phyloP scores from a whole-genome alignment of 768 basidiomycete species.

The Suillus fuscotomentosus region DNA sequence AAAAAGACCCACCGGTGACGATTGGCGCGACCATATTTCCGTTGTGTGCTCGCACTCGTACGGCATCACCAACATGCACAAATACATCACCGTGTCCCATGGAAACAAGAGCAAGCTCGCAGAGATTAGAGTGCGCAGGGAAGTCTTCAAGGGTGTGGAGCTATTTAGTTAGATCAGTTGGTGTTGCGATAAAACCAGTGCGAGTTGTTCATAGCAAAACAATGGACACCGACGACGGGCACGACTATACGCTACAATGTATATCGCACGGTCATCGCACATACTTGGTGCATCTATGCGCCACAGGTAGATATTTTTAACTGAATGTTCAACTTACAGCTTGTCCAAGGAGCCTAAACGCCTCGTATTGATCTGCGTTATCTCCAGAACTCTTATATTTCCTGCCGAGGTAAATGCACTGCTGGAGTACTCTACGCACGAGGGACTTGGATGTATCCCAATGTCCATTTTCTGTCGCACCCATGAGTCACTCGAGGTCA shows the following conservation, averaged over 20 bases:
- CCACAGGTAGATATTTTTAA: neutral
- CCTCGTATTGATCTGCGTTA: constrained; percentile 74
- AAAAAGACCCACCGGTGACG: constrained; percentile 56
- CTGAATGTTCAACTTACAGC: constrained; percentile 41
- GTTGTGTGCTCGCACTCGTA: constrained; percentile 69
- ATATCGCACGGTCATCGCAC: constrained; percentile 10
- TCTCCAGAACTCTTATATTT: constrained; percentile 53
- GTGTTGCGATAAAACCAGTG: neutral
- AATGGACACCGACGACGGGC: neutral
- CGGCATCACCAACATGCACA: constrained; percentile 81
- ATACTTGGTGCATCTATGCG: neutral
- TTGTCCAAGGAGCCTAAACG: constrained; percentile 77
- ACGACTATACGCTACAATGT: neutral
- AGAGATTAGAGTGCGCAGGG: constrained; percentile 87
- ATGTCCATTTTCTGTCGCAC: constrained; percentile 52
- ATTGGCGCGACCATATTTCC: constrained; percentile 78
- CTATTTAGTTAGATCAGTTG: constrained; percentile 31
- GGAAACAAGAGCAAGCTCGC: constrained; percentile 74
- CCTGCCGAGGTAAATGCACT: constrained; percentile 79
- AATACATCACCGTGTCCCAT: constrained; percentile 81
- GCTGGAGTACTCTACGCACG: constrained; percentile 68
- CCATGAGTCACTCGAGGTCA: neutral
- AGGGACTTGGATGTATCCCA: constrained; percentile 90
- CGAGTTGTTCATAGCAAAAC: neutral
- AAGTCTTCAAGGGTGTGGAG: constrained; percentile 86